Evolutionary conservation across 2,329 filamentous ascomycete genomes (phyloP), one percentile per base, ranked within the genome.

Genomic region (Diaporthe sp.): DNA sequence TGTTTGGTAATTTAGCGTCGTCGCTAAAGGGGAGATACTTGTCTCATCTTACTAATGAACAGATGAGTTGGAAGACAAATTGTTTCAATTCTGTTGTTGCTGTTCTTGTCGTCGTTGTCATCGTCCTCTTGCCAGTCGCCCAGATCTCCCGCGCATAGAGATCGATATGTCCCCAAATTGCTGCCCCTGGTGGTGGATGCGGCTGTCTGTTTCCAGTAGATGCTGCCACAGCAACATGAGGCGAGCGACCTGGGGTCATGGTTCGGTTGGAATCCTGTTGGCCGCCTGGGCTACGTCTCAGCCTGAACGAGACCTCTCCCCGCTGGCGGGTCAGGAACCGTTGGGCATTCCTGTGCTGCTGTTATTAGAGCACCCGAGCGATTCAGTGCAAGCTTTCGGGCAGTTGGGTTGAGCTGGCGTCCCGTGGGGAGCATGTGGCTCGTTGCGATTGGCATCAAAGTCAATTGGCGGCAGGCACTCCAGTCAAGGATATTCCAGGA

Each of bases 121-220:
- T 27, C 39, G 3, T 35, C 27, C 3, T n/a, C 13, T 35, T 37
- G 42, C 13, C 22, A 27, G 25, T 12, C 22, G 25, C 30, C 44
- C 30, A 25, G 4, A 17, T 17, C n/a, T 39, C 32, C 32, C 37
- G 22, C 17, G 32, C 61, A 63, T 65, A 5, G 42, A 50, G 19
- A 19, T 7, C 12, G 32, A 37, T 17, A 35, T 39, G 30, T 37
- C 35, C 17, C 47, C 3, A 37, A 22, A 53, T 53, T 53, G 47
- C 22, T 39, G 44, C 32, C 30, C 15, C 47, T 68, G 63, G 22
- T 30, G 63, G 15, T 19, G 4, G 15, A 39, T 32, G 63, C 25
- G 47, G 63, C 63, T 68, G 32, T 39, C 63, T 68, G 63, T 68
- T 68, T 53, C 63, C 47, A 53, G 63, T 53, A 68, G n/a, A 68